Conservation (phyloP, 495 filamentous ascomycete genomes). For the Penicillium maclennaniae region DNA sequence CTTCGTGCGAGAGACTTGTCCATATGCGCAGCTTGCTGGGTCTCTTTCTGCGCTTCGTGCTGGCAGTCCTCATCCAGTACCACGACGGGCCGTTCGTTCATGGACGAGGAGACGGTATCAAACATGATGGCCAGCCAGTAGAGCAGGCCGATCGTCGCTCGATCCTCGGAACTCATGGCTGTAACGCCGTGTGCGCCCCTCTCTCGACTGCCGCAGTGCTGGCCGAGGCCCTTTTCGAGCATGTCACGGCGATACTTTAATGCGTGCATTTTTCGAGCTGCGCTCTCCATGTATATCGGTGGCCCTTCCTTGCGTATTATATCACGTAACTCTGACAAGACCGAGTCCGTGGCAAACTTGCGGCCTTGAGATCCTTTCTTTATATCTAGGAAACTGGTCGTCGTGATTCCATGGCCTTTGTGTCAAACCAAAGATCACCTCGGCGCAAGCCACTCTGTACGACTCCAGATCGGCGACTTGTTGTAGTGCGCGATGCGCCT, state of each 20-base stretch:
- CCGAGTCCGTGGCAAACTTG: not conserved
- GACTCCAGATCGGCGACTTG: constrained; percentile 33
- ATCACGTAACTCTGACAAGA: constrained; percentile 12
- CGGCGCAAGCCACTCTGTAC: constrained; percentile 34
- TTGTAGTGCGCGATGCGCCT: constrained; percentile 31
- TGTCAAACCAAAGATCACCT: constrained; percentile 36
- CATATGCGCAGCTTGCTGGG: constrained; percentile 10
- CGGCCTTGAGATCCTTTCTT: not conserved
- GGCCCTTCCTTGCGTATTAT: constrained; percentile 34
- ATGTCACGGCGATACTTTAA: constrained; percentile 20
- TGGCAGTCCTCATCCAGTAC: constrained; percentile 38
- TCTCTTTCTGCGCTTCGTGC: constrained; percentile 2
- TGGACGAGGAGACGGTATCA: constrained; percentile 40
- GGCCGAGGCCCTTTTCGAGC: constrained; percentile 6
- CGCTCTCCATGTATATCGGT: constrained; percentile 34
- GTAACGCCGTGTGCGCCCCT: not conserved
- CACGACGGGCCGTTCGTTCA: constrained; percentile 36
- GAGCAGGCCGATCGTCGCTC: constrained; percentile 33
- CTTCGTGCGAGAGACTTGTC: constrained; percentile 1
- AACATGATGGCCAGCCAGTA: constrained; percentile 44
- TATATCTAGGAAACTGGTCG: not conserved
- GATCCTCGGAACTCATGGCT: constrained; percentile 21
- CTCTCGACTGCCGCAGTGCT: not conserved
- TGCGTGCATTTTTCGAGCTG: constrained; percentile 25
- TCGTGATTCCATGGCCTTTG: constrained; percentile 21